A percentile compares a stretch with the other conserved stretches of the same genome.
Conservation (phyloP, 176 grass and related monocot genomes). For the Ensete glaucum region DNA sequence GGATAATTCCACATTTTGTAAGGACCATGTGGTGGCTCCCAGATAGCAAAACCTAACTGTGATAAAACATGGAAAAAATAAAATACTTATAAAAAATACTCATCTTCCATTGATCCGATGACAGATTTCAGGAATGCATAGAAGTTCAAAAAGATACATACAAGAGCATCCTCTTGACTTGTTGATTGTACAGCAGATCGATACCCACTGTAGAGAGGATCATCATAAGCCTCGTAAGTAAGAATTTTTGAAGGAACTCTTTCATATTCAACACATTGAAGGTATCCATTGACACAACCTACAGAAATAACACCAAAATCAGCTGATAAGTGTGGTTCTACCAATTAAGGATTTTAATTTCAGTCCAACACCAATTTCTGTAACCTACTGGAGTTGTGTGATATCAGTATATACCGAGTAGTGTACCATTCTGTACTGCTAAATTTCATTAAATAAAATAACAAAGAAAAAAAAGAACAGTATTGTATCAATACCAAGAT, state of each 20-base stretch:
- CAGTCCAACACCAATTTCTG: too few relatives aligned
- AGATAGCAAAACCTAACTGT: conserved; percentile 86
- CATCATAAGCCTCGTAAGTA: conserved; percentile 85
- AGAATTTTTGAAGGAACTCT: conserved; percentile 92
- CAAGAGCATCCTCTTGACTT: conserved; percentile 75
- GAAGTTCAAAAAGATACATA: conserved; percentile 28
- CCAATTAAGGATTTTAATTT: not conserved
- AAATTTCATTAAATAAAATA: too few relatives aligned
- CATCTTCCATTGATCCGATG: conserved; percentile 23
- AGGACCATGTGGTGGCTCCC: conserved; percentile 91
- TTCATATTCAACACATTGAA: conserved; percentile 89
- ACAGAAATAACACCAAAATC: not conserved
- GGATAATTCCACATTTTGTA: conserved; percentile 82
- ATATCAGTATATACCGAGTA: too few relatives aligned
- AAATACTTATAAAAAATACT: not conserved
- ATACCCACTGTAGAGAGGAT: conserved; percentile 89
- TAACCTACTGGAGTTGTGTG: too few relatives aligned
- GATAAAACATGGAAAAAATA: conserved; percentile 9
- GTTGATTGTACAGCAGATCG: conserved; percentile 73
- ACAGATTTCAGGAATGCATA: not conserved
- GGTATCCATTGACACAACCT: conserved; percentile 89
- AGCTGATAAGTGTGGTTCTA: not conserved
- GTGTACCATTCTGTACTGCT: too few relatives aligned
- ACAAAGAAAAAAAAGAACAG: too few relatives aligned
- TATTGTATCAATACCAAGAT: too few relatives aligned